A percentile compares a stretch with the other conserved stretches of the same genome.
phyloP scores from a whole-genome alignment of 805 yeast species.

The Yamadazyma akitaensis region DNA sequence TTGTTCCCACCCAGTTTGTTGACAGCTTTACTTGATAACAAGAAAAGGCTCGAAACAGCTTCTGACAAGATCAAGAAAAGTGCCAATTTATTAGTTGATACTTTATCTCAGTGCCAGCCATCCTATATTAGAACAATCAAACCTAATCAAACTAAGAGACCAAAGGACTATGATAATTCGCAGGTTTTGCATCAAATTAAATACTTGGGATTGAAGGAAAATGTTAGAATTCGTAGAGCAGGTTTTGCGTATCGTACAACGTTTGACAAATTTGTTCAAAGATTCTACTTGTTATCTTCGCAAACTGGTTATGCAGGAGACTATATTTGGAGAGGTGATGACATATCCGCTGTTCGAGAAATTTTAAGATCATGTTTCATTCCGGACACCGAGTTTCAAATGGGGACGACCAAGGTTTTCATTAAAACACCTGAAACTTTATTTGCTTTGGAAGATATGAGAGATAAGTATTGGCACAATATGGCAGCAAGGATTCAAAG shows the following conservation, averaged over 20 bases:
- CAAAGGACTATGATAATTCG: conserved; percentile 81
- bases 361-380: conserved; percentile 58
- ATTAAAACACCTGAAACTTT: conserved; percentile 96
- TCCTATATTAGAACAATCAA: conserved; percentile 96
- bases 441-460: conserved; percentile 91
- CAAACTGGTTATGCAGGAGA: conserved; percentile 90
- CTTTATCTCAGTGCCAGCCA: conserved; percentile 87
- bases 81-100: conserved; percentile 87
- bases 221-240: conserved; percentile 95
- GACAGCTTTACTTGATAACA: conserved; percentile 47
- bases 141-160: conserved; percentile 91
- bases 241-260: conserved; percentile 98
- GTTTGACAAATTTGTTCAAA: conserved; percentile 91
- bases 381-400: conserved; percentile 78
- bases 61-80: conserved; percentile 90
- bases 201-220: conserved; percentile 92
- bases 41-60: conserved; percentile 89
- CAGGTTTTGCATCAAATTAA: conserved; percentile 95
- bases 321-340: conserved; percentile 57
- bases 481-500: conserved; percentile 98
- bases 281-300: conserved; percentile 84
- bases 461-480: conserved; percentile 96
- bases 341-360: conserved; percentile 48
- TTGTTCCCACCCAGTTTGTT: conserved; percentile 41
- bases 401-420: conserved; percentile 89